Evolutionary conservation across 345 rosid genomes (phyloP), one percentile per base, ranked within the genome.

Genomic region (Conringia planisiliqua): DNA sequence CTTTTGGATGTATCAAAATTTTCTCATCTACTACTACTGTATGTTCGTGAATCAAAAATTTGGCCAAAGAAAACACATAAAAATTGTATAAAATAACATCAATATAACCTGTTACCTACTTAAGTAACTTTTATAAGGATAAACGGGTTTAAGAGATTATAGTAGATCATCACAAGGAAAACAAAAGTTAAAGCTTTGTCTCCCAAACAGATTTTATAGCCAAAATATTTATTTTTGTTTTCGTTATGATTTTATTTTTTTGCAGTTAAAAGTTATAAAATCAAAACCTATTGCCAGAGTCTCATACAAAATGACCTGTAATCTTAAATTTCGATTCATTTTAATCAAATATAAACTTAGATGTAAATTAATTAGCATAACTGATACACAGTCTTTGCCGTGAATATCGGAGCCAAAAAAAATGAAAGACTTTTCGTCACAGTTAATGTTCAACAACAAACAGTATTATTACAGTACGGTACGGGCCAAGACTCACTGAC

Each of bases 401-500:
- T 47, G 14, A 20, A 12, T 2, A 51, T 11, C 30, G 56, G 56
- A 22, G 30, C n/a, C n/a, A n/a, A 48, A 48, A 48, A 48, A 1
- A 46, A 9, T 20, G 24, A 52, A 32, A n/a, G 62, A 52, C 48
- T 52, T 62, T 27, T 62, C 67, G 20, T 50, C 71, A 36, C 60
- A 36, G 22, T 26, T 24, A 38, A 51, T 24, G 36, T 52, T n/a
- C 50, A 24, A 36, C 71, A 24, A 50, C 52, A 7, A 46, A 47
- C 54, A 47, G 54, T 26, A 18, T 2, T 22, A n/a, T 18, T n/a
- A 48, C 22, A 5, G 54, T 66, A 48, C 18, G 60, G 18, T 18
- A 35, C 14, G 71, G 27, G 22, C 14, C 24, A 67, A 51, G 48
- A 66, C 60, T 36, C n/a, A 52, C 54, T 36, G 71, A 67, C 61